Evolutionary conservation across 306 rosid genomes (phyloP), one percentile per base, ranked within the genome.

Genomic region (Dalbergia oliveri): DNA sequence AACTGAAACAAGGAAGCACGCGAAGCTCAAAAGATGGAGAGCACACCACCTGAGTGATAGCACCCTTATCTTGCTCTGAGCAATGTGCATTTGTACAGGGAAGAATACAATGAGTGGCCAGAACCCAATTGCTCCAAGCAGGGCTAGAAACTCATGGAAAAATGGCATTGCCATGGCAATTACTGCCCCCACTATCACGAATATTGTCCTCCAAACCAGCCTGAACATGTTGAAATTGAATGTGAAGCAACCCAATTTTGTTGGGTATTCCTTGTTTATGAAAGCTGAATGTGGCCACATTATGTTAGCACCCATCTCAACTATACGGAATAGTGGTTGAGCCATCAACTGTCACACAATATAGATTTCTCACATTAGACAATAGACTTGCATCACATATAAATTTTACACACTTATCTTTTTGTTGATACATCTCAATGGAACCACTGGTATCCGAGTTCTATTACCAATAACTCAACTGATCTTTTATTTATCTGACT

Each of bases 31-130:
- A 8, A 89, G 5, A 21, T 93, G 91, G 11, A 91, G 86, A 60
- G 41, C 66, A 4, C 73, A 47, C 94, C 94, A 89, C 70, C 50
- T 76, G 3, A 58, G 1, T 16, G 92, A 86, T 21, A 33, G 3
- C 21, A 35, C 84, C 14, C 3, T 69, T 6, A 89, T 84, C 62
- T 82, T 67, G 37, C 58, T 87, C 54, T 82, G 94, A 59, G 77
- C 71, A 35, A 89, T 84, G 75, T 88, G 88, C 92, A 90, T 90
- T 87, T 90, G 86, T 65, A 92, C 14, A 0, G 92, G 95, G 61
- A 92, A 84, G 56, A 86, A 90, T 1, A 90, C 87, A 3, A 83
- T 85, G 39, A 89, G 84, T 0, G 92, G 92, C 96, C 94, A 90
- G 51, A 85, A 90, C 16, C 90, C 94, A 4, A 88, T 7, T 44